Base-by-base conservation (phyloP, 257 asterid species). In the Solanum corneliomulleri region DNA sequence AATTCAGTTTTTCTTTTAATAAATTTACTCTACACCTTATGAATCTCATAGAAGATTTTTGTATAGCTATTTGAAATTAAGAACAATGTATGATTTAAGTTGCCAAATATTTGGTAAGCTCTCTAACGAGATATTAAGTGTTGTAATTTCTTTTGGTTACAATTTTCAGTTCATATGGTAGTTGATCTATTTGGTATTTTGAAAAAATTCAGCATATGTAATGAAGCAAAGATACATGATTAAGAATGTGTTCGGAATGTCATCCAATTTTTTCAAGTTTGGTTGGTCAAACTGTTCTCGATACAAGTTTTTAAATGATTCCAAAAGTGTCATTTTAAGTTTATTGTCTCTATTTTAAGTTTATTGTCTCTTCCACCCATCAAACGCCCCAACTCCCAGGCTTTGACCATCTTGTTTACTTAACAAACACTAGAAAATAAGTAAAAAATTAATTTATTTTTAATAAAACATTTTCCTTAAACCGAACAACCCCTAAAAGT, bases 31-130 rank as follows among this genome's bases (percentile, higher is more conserved):
- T 27, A 15, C 58, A 42, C 37, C 60, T 77, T 44, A 47, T 27
- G 42, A 27, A 47, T 80, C 84, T 27, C 15, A 15, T 27, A 80
- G 42, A 10, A 23, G 88, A 49, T 62, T 72, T 86, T 33, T 86
- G 84, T 86, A 86, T 86, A 86, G 88, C 88, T 86, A 80, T 80
- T 80, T 47, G 85, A 49, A 80, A 80, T 80, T 18, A 80, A 47
- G 44, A 80, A 80, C 85, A 29, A 68, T 47, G 11, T 47, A 80
- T 49, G 44, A 49, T 80, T 44, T 47, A 27, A 29, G 11, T 52
- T 49, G 44, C 85, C 44, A 47, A 58, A 80, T 47, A 0, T 29
- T 20, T 47, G 69, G 29, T 80, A 29, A 16, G 68, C 9, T 78
- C n/a, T 56, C 41, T 45, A 27, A 78, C 10, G 39, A 78, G 84